phyloP scores from a whole-genome alignment of 108 stramenopile species.

The Nitzschia palea region DNA sequence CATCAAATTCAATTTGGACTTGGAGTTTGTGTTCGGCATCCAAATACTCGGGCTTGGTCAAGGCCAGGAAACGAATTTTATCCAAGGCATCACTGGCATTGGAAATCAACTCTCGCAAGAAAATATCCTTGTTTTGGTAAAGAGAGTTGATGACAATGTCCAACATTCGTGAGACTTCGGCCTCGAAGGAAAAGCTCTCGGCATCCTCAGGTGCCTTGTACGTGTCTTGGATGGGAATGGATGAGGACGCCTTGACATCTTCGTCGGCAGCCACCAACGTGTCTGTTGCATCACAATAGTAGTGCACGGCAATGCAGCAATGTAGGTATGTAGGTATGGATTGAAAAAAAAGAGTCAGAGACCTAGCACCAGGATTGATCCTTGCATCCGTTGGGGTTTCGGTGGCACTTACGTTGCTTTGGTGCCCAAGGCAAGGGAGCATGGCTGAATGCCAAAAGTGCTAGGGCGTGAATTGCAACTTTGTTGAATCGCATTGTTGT shows the following conservation, averaged over 20 bases:
- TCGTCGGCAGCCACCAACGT: constrained; percentile 28
- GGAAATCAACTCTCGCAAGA: constrained; percentile 94
- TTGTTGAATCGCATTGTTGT: constrained; percentile 28
- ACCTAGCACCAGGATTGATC: not conserved
- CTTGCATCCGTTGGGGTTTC: too few relatives aligned
- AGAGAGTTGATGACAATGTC: constrained; percentile 99
- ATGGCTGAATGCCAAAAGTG: constrained; percentile 33
- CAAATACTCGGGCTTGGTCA: constrained; percentile 83
- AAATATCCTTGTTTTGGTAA: constrained; percentile 99
- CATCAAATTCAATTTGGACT: constrained; percentile 90
- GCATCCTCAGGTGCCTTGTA: constrained; percentile 38
- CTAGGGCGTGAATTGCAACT: constrained; percentile 32
- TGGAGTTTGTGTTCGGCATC: constrained; percentile 82
- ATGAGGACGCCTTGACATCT: not conserved
- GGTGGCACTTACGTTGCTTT: constrained; percentile 13
- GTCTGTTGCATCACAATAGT: too few relatives aligned
- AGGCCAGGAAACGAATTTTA: constrained; percentile 95
- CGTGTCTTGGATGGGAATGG: not conserved
- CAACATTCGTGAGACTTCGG: constrained; percentile 97
- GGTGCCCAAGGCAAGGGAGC: constrained; percentile 26
- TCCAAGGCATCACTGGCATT: constrained; percentile 99
- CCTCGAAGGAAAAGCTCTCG: constrained; percentile 89
- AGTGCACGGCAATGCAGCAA: too few relatives aligned
- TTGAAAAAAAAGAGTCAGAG: not conserved
- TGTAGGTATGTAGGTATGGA: not conserved